Conservation (phyloP, 208 protist genomes). For the Crithidia thermophila region DNA sequence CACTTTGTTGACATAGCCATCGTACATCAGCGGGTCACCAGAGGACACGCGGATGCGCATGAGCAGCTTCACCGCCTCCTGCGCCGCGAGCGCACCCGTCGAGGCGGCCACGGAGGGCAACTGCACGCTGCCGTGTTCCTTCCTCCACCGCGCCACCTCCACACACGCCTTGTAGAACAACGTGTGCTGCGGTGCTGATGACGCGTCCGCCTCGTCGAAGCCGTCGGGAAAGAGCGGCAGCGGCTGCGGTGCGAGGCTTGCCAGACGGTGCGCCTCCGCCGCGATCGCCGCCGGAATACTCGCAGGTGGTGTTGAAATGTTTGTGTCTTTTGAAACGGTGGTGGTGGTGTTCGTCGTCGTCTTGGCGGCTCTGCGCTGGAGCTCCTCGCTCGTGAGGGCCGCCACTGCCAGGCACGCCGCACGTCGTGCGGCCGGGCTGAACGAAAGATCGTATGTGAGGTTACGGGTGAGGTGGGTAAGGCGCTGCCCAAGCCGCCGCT, state of each 20-base stretch:
- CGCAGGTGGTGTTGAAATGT: not conserved
- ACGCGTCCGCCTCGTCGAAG: not conserved
- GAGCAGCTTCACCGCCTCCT: constrained; percentile 97
- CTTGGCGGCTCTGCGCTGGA: constrained; percentile 5
- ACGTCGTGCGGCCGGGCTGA: constrained; percentile 1
- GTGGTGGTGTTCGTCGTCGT: not conserved
- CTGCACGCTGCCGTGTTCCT: constrained; percentile 41
- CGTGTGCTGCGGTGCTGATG: too few species aligned
- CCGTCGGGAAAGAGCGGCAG: not conserved
- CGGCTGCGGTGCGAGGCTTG: not conserved
- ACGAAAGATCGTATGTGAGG: constrained; percentile 9
- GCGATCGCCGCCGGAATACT: constrained; percentile 1
- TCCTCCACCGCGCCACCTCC: constrained; percentile 71
- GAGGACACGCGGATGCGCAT: constrained; percentile 92
- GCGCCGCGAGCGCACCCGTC: constrained; percentile 93
- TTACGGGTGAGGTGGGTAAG: constrained; percentile 7
- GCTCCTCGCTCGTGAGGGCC: constrained; percentile 19
- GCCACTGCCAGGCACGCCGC: constrained; percentile 26
- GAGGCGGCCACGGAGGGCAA: constrained; percentile 91
- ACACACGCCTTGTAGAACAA: constrained; percentile 27
- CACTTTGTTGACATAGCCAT: constrained; percentile 72
- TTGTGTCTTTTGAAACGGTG: not conserved
- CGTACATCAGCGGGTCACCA: constrained; percentile 92
- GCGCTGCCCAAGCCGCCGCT: constrained; percentile 8
- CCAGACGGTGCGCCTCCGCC: not conserved